A percentile compares a stretch with the other conserved stretches of the same genome.
These are phyloP conservation scores for Dictyostelium firmibasis DNA, from an alignment of 78 protist species.

Conservation along the genomic window DNA sequence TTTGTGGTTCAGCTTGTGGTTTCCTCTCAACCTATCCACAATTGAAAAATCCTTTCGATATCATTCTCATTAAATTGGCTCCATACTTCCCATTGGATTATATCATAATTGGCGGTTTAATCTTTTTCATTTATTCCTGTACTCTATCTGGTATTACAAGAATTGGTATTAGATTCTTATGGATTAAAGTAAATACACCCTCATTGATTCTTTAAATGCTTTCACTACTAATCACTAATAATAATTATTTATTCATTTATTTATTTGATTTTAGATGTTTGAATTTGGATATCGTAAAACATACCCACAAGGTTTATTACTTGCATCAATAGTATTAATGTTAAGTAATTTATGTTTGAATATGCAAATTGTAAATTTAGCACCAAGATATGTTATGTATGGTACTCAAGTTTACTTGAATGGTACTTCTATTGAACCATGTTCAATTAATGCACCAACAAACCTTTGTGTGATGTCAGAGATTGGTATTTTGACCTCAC, in stretches of 20 bases:
- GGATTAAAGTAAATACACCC: conserved; percentile 23
- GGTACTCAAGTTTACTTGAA: conserved; percentile 79
- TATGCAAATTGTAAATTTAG: conserved; percentile 58
- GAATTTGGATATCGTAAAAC: conserved; percentile 45
- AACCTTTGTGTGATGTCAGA: conserved; percentile 65
- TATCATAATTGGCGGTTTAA: conserved; percentile 45
- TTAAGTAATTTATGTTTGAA: conserved; percentile 50
- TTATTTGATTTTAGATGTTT: conserved; percentile 38
- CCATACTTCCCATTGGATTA: conserved; percentile 86
- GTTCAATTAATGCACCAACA: conserved; percentile 51
- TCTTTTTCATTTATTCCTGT: conserved; percentile 12
- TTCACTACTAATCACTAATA: background rate
- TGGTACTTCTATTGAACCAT: background rate
- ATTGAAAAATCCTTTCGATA: conserved; percentile 78
- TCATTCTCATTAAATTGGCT: conserved; percentile 45
- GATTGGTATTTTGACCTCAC: conserved; percentile 38
- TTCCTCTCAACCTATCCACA: conserved; percentile 68
- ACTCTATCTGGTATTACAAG: conserved; percentile 70
- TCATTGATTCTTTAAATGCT: too few species aligned
- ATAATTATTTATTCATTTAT: background rate
- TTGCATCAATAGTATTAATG: conserved; percentile 73
- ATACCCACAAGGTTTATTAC: conserved; percentile 79
- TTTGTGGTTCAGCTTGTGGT: conserved; percentile 81
- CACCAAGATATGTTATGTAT: conserved; percentile 78
- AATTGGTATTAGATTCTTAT: conserved; percentile 79